Evolutionary conservation across 78 protist species (phyloP), one percentile per base, ranked within the genome.

Genomic region (Blattamonas nauphoetae): DNA sequence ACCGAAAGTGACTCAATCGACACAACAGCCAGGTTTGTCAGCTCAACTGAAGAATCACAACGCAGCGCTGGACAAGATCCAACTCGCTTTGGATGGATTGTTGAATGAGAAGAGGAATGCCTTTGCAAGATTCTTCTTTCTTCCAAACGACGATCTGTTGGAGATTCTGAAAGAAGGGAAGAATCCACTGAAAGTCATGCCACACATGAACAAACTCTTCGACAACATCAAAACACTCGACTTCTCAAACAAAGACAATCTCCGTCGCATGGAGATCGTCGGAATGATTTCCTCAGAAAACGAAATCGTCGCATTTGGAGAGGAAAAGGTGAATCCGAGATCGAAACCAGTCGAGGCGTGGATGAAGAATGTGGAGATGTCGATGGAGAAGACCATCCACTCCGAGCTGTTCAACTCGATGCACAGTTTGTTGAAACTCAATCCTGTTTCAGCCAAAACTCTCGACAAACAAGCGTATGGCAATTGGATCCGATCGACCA

Each of bases 91-190:
- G 1, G 93, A 93, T 78, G 90, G 89, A 3, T 93, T 91, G 85
- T 90, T 93, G 46, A 92, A 93, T 84, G 71, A 81, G 42, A 93
- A 93, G 91, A 77, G 95, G 29, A 33, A 33, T 2, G 87, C 88
- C 77, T 93, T 87, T 89, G 91, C 95, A 1, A 77, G 91, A 5
- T 93, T 93, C 89, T 93, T 87, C 86, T 93, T 93, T 92, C 63
- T 93, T 2, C 90, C 93, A 42, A 92, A 93, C 85, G 95, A 93
- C 88, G 93, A 93, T 87, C 91, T 93, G 29, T 88, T 93, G 43
- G 91, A 90, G 78, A 93, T 93, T 77, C 90, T 93, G 21, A 88
- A 93, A 21, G 89, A 93, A 79, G 85, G 92, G n/a, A 83, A 86
- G 1, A 80, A 93, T 46, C 94, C 92, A 34, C 91, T 42, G 1